Evolutionary conservation across 23 red algal genomes (phyloP), one percentile per base, ranked within the genome.

Genomic region (Gracilaria gracilis): DNA sequence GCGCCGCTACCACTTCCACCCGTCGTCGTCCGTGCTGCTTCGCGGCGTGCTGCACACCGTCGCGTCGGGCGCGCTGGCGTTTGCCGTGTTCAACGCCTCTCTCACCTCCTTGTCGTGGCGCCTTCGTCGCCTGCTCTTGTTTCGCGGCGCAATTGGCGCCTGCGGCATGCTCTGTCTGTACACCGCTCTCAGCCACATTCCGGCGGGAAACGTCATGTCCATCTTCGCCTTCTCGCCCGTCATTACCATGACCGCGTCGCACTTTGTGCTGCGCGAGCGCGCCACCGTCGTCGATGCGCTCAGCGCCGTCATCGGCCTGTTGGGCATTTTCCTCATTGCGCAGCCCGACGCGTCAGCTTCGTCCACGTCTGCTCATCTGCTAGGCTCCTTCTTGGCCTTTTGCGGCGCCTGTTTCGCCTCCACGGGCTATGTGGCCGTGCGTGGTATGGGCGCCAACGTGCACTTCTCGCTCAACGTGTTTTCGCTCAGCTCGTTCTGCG

Each of bases 181-280:
- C 37, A 27, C n/a, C 20, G 40, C 70, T 27, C 75, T 89, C 29
- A 65, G n/a, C 25, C 28, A 47, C 35, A 67, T 89, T 66, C 72
- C 86, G 35, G 72, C 72, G 17, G 86, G 86, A 11, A 70, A 89
- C 9, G 51, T 71, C 17, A 89, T 89, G 23, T 62, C 70, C 69
- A 89, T 89, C 29, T 89, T 89, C 58, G 53, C 72, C 36, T 80
- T 77, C 36, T n/a, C 44, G 50, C 86, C 86, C 17, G 54, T 80
- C 24, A 62, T 89, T 19, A 89, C 86, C 35, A 80, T 89, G 71
- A 21, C 29, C 11, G 54, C 80, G 8, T 89, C 86, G 32, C 51
- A 61, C 42, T 29, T 89, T 21, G 28, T 80, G n/a, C 53, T 89
- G 11, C n/a, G 71, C 14, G 86, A 89, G 53, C 50, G 16, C 23